Percentiles rank a stretch among this genome's conserved stretches.
Conservation (phyloP, 352 stramenopile genomes). For the Blastocystis sp. region DNA sequence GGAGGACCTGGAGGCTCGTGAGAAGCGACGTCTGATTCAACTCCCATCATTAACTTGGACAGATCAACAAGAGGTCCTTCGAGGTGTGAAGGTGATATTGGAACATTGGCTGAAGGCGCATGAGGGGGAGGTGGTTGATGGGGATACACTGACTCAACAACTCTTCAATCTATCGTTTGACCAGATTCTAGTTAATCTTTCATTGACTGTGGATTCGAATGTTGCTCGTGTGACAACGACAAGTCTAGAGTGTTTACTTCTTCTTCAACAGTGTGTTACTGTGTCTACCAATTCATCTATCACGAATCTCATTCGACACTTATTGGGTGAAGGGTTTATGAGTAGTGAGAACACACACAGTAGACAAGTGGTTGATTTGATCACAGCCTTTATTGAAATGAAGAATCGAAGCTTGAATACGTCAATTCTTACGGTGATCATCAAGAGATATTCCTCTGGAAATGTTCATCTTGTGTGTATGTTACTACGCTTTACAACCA, state of each 20-base stretch:
- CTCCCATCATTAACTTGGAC: background rate
- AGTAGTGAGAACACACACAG: conserved; percentile 18
- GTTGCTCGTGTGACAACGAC: background rate
- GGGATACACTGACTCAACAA: background rate
- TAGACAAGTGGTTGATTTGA: background rate
- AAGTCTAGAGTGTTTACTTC: background rate
- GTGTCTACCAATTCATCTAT: background rate
- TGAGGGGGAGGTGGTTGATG: background rate
- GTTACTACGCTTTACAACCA: background rate
- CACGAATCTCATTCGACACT: background rate
- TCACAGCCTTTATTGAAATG: background rate
- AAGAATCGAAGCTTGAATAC: background rate
- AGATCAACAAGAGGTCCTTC: conserved; percentile 21
- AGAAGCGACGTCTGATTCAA: background rate
- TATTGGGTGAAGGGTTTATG: conserved; percentile 9
- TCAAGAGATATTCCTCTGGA: background rate
- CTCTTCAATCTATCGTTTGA: background rate
- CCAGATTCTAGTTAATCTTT: background rate
- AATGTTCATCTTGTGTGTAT: background rate
- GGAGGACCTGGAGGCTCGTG: background rate
- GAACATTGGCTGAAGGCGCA: conserved; percentile 2
- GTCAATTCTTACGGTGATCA: background rate
- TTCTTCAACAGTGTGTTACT: background rate
- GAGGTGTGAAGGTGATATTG: background rate
- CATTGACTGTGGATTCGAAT: background rate